Evolutionary conservation across 2,329 filamentous ascomycete species (phyloP), one percentile per base, ranked within the genome.

Genomic region (Pseudomassariella vexata): DNA sequence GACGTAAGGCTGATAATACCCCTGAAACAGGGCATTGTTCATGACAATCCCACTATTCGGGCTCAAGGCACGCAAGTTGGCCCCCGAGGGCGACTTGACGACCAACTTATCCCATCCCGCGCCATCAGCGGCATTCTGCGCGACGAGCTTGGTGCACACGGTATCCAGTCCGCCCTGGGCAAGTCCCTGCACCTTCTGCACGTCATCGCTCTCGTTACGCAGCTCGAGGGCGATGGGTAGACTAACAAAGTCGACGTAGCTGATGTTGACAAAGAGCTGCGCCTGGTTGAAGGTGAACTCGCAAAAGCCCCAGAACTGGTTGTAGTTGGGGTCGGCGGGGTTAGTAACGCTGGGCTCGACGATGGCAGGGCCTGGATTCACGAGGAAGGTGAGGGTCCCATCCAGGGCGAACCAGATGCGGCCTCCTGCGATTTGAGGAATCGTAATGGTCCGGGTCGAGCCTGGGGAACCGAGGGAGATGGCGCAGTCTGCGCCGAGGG

Each of bases 321-420:
- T 60, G 49, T 77, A 76, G 52, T 83, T 85, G 3, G 67, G 56
- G 47, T 85, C 81, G 0, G 66, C 54, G 0, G 66, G 53, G 53
- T 88, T 88, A 19, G 74, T 81, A 17, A 81, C 76, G 8, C 78
- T 80, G 0, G 85, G 85, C 57, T 88, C 83, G 25, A 88, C 83
- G 10, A 89, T 66, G 2, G 75, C 79, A 6, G 84, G 79, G 11
- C 76, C 78, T 17, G 76, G 79, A 55, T 89, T 89, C 32, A 88
- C 55, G 9, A 75, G 63, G 56, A 89, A 89, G 1, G 68, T 76
- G 29, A 88, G 65, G 21, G 69, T 70, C 26, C 59, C 59, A 44
- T 72, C 73, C 37, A 74, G 63, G 35, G 68, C 76, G 55, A 85
- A 82, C 78, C 81, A 89, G 52, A 88, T 75, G 32, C 84, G 72